Conservation (phyloP, 352 stramenopile genomes). For the Pythium insidiosum region DNA sequence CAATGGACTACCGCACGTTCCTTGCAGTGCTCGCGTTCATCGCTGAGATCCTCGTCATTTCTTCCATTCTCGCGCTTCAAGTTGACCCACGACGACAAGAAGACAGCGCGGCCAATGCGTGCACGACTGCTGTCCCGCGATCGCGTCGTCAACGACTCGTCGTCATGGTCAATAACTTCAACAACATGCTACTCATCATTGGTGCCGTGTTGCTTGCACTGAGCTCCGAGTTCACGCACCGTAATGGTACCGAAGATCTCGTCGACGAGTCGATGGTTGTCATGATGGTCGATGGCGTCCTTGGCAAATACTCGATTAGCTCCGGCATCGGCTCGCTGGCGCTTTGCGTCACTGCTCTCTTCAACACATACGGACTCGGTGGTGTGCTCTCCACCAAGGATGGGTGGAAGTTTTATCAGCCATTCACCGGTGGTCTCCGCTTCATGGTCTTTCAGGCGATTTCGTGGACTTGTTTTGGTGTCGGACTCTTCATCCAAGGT, state of each 20-base stretch:
- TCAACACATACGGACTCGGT: slow-evolving; percentile 81
- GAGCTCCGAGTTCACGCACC: slow-evolving; percentile 48
- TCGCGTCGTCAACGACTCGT: slow-evolving; percentile 40
- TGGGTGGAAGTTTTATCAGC: slow-evolving; percentile 82
- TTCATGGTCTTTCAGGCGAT: slow-evolving; percentile 75
- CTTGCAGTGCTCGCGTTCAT: slow-evolving; percentile 61
- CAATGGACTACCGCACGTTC: slow-evolving; percentile 35
- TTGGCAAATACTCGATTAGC: slow-evolving; percentile 38
- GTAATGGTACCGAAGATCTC: slow-evolving; percentile 17
- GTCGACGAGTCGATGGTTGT: slow-evolving; percentile 22
- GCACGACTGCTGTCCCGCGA: too few relatives aligned
- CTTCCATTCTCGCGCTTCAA: slow-evolving; percentile 62
- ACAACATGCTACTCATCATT: slow-evolving; percentile 77
- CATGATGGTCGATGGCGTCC: not conserved
- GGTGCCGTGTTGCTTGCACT: slow-evolving; percentile 52
- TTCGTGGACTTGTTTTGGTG: slow-evolving; percentile 72
- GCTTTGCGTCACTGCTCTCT: slow-evolving; percentile 64
- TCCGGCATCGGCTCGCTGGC: slow-evolving; percentile 51
- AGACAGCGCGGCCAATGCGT: too few relatives aligned
- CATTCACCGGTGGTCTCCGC: slow-evolving; percentile 61
- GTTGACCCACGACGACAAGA: too few relatives aligned
- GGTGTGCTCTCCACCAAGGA: slow-evolving; percentile 60
- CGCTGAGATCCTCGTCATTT: slow-evolving; percentile 68
- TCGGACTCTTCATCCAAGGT: slow-evolving; percentile 54
- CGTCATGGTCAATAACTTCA: slow-evolving; percentile 80